Base-by-base conservation (phyloP, 1,284 basidiomycete genomes). In the Schizophyllum amplum region DNA sequence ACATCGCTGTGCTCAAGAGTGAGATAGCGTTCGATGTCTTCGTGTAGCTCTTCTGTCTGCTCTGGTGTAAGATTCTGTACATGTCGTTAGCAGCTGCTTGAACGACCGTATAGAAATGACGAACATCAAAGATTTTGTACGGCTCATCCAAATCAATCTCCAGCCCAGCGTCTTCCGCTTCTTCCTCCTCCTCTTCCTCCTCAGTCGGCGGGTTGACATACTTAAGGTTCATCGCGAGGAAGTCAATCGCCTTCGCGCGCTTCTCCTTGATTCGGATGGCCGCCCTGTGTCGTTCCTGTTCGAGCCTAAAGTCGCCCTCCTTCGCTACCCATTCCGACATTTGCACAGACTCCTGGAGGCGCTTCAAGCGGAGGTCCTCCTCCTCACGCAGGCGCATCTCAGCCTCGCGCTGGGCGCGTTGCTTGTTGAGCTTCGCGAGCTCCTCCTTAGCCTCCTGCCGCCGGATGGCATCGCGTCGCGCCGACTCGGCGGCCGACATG, bases 121-220 rank as follows among this genome's bases (percentile, higher is more conserved):
- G 61, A 67, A 93, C 93, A 61, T 97, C 92, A 61, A 99, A 89
- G 62, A 99, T 98, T 63, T 90, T 90, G 73, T 98, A 98, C 0
- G 97, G 97, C 70, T 99, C 97, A 64, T 98, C 95, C 51, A 99
- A 82, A 72, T 99, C 97, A 65, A 98, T 97, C 72, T 99, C 97
- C 53, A 99, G 80, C 13, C 93, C 93, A 48, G 89, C 84, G 60
- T 93, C 92, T 24, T 93, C 91, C 59, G 83, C 88, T 42, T 91
- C 86, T 61, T 78, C 81, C 57, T 79, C 75, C 13, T 82, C 81
- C 24, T 89, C 88, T 6, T 90, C 87, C 24, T 86, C 82, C 17
- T 87, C 82, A 4, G 78, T 73, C 52, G 79, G 71, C n/a, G 80
- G 81, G 61, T 83, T 84, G 56, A 92, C 88, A 68, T 94, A 98